Percentiles rank a stretch among this genome's conserved stretches.
Evolutionary conservation across 345 rosid species (phyloP).

Genomic region (Camelina neglecta): DNA sequence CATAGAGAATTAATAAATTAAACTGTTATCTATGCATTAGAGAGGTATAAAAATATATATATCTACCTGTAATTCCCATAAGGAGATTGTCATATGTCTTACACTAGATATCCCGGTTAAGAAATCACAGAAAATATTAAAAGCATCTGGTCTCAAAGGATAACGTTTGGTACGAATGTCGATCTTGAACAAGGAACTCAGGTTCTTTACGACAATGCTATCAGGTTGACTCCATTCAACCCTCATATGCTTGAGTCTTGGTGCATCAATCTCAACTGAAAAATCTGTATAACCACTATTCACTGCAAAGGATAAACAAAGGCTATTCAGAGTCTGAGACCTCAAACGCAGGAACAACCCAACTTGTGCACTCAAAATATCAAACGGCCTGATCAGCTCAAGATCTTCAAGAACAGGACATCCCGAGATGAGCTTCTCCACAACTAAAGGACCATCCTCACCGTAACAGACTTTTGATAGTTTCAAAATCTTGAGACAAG

Average conservation of each 20-base stretch:
- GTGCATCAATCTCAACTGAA: background rate
- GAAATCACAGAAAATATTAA: background rate
- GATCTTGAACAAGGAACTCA: background rate
- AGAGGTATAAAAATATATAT: background rate
- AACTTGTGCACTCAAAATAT: background rate
- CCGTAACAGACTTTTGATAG: background rate
- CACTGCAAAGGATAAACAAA: background rate
- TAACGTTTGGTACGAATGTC: background rate
- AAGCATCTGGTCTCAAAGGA: no score
- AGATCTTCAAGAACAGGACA: constrained; percentile 13
- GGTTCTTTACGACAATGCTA: background rate
- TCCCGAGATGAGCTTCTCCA: constrained; percentile 14
- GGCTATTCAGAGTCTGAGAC: constrained; percentile 13
- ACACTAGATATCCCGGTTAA: background rate
- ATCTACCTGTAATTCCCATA: constrained; percentile 1
- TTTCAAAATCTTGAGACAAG: constrained; percentile 25
- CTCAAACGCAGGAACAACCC: background rate
- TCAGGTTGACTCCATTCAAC: background rate
- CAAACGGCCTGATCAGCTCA: background rate
- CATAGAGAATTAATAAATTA: background rate
- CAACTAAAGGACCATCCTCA: background rate
- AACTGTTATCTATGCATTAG: background rate
- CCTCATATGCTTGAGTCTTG: background rate
- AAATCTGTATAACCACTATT: background rate
- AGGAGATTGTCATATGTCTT: background rate